Evolutionary conservation across 768 basidiomycete genomes (phyloP).

Genomic region (Rhizopogon salebrosus): DNA sequence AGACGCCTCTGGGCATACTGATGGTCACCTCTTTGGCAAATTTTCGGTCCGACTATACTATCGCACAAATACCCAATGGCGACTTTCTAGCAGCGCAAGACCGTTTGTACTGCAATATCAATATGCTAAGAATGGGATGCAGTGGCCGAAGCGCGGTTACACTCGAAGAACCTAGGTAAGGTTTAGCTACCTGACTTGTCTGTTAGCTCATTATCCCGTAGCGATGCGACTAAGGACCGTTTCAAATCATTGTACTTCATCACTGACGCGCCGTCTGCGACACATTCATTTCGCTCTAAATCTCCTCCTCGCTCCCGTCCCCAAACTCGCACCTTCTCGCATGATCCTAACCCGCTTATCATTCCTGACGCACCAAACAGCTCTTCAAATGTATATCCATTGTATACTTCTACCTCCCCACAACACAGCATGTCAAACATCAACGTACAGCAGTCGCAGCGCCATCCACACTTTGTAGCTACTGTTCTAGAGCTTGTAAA

Average conservation of each 20-base stretch:
- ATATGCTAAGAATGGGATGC: slow-evolving; percentile 79
- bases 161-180: slow-evolving; percentile 68
- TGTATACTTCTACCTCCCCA: slow-evolving; percentile 10
- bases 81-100: slow-evolving; percentile 59
- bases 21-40: slow-evolving; percentile 83
- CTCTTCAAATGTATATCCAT: slow-evolving; percentile 15
- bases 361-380: slow-evolving; percentile 19
- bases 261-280: slow-evolving; percentile 30
- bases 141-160: slow-evolving; percentile 75
- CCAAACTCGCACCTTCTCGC: slow-evolving; percentile 25
- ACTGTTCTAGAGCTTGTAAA: slow-evolving; percentile 76
- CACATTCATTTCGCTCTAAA: slow-evolving; percentile 20
- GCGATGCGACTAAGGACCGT: slow-evolving; percentile 76
- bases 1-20: slow-evolving; percentile 64
- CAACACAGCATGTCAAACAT: slow-evolving; percentile 11
- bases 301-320: slow-evolving; percentile 19
- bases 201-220: slow-evolving; percentile 23
- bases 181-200: slow-evolving; percentile 6
- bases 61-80: slow-evolving; percentile 69
- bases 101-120: slow-evolving; percentile 76
- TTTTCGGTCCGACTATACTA: slow-evolving; percentile 84
- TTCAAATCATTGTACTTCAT: slow-evolving; percentile 71
- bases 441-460: slow-evolving; percentile 14
- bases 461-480: slow-evolving; percentile 45
- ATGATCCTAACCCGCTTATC: slow-evolving; percentile 18